Evolutionary conservation across 805 yeast species (phyloP), one percentile per base, ranked within the genome.

Genomic region (Nadsonia fulvescens): DNA sequence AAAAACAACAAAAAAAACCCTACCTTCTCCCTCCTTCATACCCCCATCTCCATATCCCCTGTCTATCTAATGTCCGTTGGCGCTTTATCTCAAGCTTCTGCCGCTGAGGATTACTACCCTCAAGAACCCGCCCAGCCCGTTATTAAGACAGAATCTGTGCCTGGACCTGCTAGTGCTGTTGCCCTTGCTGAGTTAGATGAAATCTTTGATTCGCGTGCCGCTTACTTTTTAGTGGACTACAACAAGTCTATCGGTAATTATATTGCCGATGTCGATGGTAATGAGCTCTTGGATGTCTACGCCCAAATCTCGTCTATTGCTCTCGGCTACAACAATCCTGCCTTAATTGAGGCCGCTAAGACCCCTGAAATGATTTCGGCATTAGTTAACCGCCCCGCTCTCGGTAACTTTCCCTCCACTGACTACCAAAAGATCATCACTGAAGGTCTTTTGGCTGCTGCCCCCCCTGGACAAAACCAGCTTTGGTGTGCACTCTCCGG

Each of bases 281-380:
- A 79, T 58, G 45, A 54, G 18, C 56, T 61, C 43, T 63, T 78
- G 41, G 92, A 78, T 47, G 68, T 70, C 20, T 78, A 77, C 45
- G 75, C 79, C 23, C 92, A 77, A 56, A 75, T 77, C 40, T 78
- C 92, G 8, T 77, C 91, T 8, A 76, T 77, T 37, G 73, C 89
- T 10, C 60, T 77, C 33, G 92, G 92, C 25, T 77, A 77, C 66
- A 77, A 78, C 59, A 73, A 77, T 57, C 91, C 91, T 12, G 72
- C 65, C 21, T 58, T 77, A 37, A 56, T 64, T 27, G 65, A 68
- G 51, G 67, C 67, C 27, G 86, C 89, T 26, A 60, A 59, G 45
- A 63, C 78, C 18, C 73, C 66, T 32, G 71, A 63, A 40, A 70
- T 72, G 76, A 52, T 70, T 34, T 63, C 68, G 46, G 79, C 86